Evolutionary conservation across 1,284 basidiomycete genomes (phyloP).

Genomic region (Leccinum fuscescens): DNA sequence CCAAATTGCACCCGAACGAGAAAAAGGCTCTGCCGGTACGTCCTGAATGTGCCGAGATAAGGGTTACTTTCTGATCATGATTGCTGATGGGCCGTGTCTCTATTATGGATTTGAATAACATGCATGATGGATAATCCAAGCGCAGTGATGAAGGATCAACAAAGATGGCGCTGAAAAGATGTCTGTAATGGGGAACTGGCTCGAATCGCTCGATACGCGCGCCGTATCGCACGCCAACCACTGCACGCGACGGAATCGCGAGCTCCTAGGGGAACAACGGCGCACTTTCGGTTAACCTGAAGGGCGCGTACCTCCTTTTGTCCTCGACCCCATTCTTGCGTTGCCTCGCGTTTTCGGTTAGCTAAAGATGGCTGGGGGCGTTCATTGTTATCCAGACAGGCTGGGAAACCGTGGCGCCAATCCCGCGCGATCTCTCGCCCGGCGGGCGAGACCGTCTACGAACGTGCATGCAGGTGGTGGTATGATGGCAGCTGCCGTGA

Average conservation of each 20-base stretch:
- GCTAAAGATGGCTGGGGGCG: neutral
- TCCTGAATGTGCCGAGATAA: conserved; percentile 18
- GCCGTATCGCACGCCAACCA: neutral
- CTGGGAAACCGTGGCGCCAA: neutral
- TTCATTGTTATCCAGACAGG: neutral
- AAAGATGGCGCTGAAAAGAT: neutral
- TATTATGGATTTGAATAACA: neutral
- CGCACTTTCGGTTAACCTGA: neutral
- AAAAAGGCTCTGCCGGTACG: conserved; percentile 8
- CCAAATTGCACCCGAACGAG: conserved; percentile 2
- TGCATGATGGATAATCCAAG: neutral
- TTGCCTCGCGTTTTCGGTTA: neutral
- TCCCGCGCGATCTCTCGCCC: neutral
- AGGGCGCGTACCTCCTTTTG: neutral
- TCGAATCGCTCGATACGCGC: neutral
- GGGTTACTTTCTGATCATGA: conserved; percentile 2
- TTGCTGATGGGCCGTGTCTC: neutral
- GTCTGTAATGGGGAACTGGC: neutral
- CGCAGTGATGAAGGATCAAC: neutral
- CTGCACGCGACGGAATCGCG: neutral
- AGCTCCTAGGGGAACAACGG: neutral
- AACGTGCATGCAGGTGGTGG: neutral
- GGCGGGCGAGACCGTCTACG: neutral
- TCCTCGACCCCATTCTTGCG: neutral
- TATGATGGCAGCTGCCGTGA: neutral